Conservation (phyloP, 495 filamentous ascomycete genomes). For the Lasiosphaeria ovina region DNA sequence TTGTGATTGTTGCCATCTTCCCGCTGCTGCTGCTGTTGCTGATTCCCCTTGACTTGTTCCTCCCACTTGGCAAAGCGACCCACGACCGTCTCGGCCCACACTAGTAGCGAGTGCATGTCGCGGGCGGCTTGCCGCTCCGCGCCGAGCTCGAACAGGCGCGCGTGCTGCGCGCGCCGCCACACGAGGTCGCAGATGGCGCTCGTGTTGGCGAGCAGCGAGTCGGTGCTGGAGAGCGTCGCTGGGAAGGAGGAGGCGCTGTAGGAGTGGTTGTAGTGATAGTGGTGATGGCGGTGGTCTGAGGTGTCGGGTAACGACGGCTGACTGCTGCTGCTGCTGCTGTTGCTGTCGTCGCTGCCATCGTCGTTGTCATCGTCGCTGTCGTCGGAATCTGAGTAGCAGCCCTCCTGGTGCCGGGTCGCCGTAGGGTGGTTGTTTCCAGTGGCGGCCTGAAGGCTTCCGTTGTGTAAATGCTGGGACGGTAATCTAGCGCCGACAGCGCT, state of each 20-base stretch:
- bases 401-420: no score
- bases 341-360: not conserved
- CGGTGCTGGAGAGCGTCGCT: not conserved
- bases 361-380: no score
- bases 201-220: conserved; percentile 28
- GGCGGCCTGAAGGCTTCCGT: no score
- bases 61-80: not conserved
- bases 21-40: not conserved
- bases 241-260: not conserved
- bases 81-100: conserved; percentile 29
- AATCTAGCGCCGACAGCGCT: no score
- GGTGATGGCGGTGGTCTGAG: not conserved
- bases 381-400: no score
- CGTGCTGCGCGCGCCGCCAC: conserved; percentile 23
- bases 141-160: conserved; percentile 18
- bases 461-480: no score
- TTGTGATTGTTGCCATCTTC: not conserved
- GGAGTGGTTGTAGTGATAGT: not conserved
- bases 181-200: conserved; percentile 30
- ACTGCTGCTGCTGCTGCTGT: not conserved
- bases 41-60: not conserved
- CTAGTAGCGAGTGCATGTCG: conserved; percentile 25
- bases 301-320: not conserved
- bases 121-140: conserved; percentile 21
- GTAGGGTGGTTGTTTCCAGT: no score